These are phyloP conservation scores for Vanderwaltozyma tropicalis DNA, from an alignment of 805 yeast genomes.

Conservation along the genomic window DNA sequence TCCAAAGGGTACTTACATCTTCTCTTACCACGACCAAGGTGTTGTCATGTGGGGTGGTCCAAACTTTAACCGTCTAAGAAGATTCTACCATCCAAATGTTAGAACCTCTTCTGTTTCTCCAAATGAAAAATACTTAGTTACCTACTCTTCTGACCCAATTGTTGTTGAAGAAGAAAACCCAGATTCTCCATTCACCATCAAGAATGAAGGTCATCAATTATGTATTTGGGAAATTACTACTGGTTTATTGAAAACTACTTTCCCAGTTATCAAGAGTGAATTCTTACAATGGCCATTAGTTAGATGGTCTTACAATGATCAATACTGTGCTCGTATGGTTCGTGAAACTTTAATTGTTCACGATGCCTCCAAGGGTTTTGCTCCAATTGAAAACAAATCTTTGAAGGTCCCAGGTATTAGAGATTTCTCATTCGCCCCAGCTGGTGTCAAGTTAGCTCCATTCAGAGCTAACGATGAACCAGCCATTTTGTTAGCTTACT, in stretches of 20 bases:
- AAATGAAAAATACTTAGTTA: conserved; percentile 77
- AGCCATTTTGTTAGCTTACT: conserved; percentile 70
- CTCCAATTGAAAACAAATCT: conserved; percentile 75
- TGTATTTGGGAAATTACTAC: conserved; percentile 87
- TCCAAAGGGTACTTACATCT: conserved; percentile 82
- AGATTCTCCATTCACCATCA: conserved; percentile 72
- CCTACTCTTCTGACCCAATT: conserved; percentile 82
- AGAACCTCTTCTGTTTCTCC: conserved; percentile 88
- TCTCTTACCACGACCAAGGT: conserved; percentile 89
- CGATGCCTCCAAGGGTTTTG: conserved; percentile 64
- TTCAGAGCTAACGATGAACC: conserved; percentile 42
- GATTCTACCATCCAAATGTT: conserved; percentile 82
- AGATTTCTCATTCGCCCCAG: conserved; percentile 94
- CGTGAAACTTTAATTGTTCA: conserved; percentile 88
- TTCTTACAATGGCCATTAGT: conserved; percentile 90
- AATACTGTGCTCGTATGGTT: conserved; percentile 88
- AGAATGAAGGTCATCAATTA: conserved; percentile 84
- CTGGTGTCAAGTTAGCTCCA: conserved; percentile 58
- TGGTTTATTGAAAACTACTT: conserved; percentile 76
- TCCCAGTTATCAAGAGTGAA: conserved; percentile 68
- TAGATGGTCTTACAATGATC: conserved; percentile 90
- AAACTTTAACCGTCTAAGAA: conserved; percentile 57
- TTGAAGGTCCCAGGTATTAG: conserved; percentile 73
- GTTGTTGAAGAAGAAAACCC: conserved; percentile 50
- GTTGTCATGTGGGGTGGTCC: conserved; percentile 94